These are phyloP conservation scores for Friedmanniomyces endolithicus DNA, from an alignment of 495 filamentous ascomycete species.

Conservation along the genomic window DNA sequence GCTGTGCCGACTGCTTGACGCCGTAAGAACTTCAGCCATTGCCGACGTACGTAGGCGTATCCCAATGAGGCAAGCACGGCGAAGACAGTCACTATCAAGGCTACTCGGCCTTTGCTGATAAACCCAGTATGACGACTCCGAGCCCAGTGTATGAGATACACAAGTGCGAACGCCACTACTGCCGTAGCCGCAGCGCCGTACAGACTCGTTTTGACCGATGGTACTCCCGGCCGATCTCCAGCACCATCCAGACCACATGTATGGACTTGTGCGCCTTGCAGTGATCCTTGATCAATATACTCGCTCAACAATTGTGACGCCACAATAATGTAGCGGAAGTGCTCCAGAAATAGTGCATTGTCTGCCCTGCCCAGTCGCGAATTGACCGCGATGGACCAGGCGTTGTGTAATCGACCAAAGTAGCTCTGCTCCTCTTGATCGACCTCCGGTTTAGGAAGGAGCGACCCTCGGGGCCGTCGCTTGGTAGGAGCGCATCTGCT, in stretches of 20 bases:
- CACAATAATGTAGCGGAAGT: constrained; percentile 90
- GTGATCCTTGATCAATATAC: constrained; percentile 36
- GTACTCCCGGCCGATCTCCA: constrained; percentile 21
- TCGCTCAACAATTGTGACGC: constrained; percentile 82
- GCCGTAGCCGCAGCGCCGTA: constrained; percentile 41
- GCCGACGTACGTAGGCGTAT: constrained; percentile 63
- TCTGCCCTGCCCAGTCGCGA: constrained; percentile 69
- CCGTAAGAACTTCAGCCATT: constrained; percentile 74
- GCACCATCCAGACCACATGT: constrained; percentile 15
- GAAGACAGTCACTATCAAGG: constrained; percentile 46
- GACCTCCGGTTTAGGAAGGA: neutral
- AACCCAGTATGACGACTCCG: constrained; percentile 35
- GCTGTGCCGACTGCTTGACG: constrained; percentile 64
- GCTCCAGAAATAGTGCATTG: constrained; percentile 80
- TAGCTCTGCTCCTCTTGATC: constrained; percentile 26
- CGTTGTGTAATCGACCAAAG: constrained; percentile 41
- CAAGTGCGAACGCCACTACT: constrained; percentile 52
- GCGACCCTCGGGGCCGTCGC: neutral
- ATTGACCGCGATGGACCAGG: constrained; percentile 58
- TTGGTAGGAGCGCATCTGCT: neutral
- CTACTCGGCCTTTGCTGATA: constrained; percentile 42
- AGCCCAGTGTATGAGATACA: constrained; percentile 61
- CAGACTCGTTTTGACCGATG: constrained; percentile 25
- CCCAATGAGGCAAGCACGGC: constrained; percentile 43
- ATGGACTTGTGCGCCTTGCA: constrained; percentile 6